phyloP scores from a whole-genome alignment of 2,329 filamentous ascomycete genomes.

The Pseudocercospora eumusae region DNA sequence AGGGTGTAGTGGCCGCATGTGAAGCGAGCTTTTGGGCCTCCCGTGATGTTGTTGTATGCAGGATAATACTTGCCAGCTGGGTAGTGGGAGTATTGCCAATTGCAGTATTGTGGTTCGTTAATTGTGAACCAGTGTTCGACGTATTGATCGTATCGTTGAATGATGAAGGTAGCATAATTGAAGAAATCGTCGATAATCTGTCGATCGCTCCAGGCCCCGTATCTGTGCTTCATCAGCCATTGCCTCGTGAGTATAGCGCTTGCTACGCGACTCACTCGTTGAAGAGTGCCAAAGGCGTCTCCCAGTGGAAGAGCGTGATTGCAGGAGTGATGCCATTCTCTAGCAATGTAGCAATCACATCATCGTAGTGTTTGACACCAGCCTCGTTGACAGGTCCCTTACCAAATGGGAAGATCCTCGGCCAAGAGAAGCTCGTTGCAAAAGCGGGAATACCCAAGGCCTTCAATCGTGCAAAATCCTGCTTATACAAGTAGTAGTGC shows the following conservation, averaged over 20 bases:
- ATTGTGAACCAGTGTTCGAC: constrained; percentile 46
- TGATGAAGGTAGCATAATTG: constrained; percentile 44
- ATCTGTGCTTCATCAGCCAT: constrained; percentile 25
- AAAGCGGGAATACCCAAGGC: constrained; percentile 40
- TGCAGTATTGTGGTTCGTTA: constrained; percentile 42
- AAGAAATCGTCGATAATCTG: constrained; percentile 45
- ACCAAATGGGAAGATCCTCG: constrained; percentile 53
- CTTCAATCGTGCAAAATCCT: constrained; percentile 40
- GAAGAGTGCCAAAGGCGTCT: constrained; percentile 29
- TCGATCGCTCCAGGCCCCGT: constrained; percentile 44
- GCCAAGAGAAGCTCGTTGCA: constrained; percentile 52
- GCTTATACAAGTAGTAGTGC: constrained; percentile 23
- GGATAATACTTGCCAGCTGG: constrained; percentile 48
- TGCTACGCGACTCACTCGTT: constrained; percentile 12
- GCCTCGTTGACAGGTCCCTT: constrained; percentile 50
- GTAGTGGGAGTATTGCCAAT: constrained; percentile 46
- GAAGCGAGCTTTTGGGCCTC: constrained; percentile 41
- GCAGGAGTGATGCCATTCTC: constrained; percentile 48
- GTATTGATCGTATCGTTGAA: constrained; percentile 43
- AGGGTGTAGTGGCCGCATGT: constrained; percentile 43
- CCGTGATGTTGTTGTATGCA: constrained; percentile 45
- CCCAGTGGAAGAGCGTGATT: constrained; percentile 52
- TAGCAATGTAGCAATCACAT: constrained; percentile 48
- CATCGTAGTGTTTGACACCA: constrained; percentile 52
- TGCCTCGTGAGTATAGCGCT: not conserved